A percentile compares a stretch with the other conserved stretches of the same genome.
Evolutionary conservation across 2,329 filamentous ascomycete genomes (phyloP).

Genomic region (Pseudonectria foliicola): DNA sequence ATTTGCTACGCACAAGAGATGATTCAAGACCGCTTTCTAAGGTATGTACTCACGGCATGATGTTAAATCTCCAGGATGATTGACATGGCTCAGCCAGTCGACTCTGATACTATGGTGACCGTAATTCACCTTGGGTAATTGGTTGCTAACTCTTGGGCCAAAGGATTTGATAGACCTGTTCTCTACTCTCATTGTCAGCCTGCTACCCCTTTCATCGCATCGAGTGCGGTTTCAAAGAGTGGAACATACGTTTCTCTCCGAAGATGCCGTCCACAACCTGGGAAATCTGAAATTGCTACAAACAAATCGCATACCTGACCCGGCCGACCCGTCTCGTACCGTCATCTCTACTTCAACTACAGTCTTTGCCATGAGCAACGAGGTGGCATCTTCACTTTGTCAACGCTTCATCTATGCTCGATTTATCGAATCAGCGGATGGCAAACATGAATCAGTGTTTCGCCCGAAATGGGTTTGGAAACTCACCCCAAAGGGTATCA

Average conservation of each 20-base stretch:
- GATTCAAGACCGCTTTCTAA: constrained; percentile 92
- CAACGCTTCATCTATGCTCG: constrained; percentile 89
- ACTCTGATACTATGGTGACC: too few species aligned
- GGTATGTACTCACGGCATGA: too few species aligned
- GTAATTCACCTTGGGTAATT: too few species aligned
- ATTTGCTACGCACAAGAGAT: constrained; percentile 92
- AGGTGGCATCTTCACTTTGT: constrained; percentile 93
- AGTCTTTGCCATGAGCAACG: constrained; percentile 97
- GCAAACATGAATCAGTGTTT: constrained; percentile 72
- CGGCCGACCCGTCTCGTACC: constrained; percentile 88
- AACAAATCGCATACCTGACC: constrained; percentile 97
- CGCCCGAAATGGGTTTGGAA: constrained; percentile 94
- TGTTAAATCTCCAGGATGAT: too few species aligned
- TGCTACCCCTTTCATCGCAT: constrained; percentile 75
- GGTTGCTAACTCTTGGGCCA: constrained; percentile 1
- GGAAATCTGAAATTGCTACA: constrained; percentile 97
- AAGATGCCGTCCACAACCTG: constrained; percentile 96
- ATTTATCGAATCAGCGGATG: constrained; percentile 89
- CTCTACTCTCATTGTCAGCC: constrained; percentile 86
- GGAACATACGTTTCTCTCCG: constrained; percentile 88
- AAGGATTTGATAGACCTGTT: constrained; percentile 98
- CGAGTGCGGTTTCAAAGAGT: constrained; percentile 84
- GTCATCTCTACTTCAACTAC: constrained; percentile 97
- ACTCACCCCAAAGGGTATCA: constrained; percentile 91
- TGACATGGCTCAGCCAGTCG: too few species aligned